Base-by-base conservation (phyloP, 2,329 filamentous ascomycete genomes). In the Aspergillus viridinutans region DNA sequence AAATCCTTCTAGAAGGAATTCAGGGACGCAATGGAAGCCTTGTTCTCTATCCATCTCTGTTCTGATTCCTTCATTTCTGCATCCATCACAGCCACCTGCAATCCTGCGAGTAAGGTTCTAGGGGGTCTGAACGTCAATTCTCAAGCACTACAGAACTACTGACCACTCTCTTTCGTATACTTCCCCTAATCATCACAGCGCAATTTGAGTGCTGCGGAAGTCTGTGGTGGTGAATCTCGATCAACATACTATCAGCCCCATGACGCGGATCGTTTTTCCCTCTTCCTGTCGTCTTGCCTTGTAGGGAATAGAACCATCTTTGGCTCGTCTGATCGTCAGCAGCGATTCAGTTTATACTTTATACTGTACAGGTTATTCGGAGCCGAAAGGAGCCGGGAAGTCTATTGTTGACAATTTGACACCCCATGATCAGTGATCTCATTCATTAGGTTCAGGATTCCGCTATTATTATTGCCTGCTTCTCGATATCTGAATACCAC, bases 1-100 rank as follows among this genome's bases (percentile, higher is more conserved):
- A 17, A 53, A 58, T 56, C 54, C 63, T 65, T 65, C 61, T 60
- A 63, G 61, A 63, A 63, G 50, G 54, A 56, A 14, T 52, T 58
- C 51, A 55, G 61, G 57, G 60, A 63, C 49, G 38, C 29, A 23
- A 59, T 60, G 59, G 59, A 58, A 60, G 59, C 35, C 52, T 58
- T 35, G 32, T 17, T 35, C 32, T 35, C 32, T 14, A 35, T 17
- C 29, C 17, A 6, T 14, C 32, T 14, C 32, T 35, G 12, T 35
- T 35, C 29, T 7, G 32, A 23, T 54, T 25, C 14, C 23, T 25
- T 25, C 47, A 51, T 52, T 59, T 61, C 55, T 61, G 53, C 10
- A 5, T 32, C 56, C 61, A 53, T 54, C 51, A 55, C 52, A 47
- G 55, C 56, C 52, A 47, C 57, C 14, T 35, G 32, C 32, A 35